Conservation (phyloP, 1,284 basidiomycete genomes). For the Ceratobasidium sp. region DNA sequence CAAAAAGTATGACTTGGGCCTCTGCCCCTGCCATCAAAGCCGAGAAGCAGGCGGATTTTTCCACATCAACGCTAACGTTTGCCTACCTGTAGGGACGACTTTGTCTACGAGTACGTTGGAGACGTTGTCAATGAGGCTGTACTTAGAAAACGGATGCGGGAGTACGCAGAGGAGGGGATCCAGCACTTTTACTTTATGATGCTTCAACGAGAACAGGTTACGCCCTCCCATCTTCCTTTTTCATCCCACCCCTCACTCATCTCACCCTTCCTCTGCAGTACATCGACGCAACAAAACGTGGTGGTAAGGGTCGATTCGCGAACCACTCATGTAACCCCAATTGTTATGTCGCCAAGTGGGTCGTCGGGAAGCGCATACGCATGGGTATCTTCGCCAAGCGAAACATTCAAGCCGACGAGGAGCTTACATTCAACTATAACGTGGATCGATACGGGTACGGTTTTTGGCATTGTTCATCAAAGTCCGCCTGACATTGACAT, state of each 20-base stretch:
- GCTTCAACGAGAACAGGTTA: conserved; percentile 96
- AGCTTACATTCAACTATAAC: conserved; percentile 99
- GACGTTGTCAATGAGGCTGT: conserved; percentile 92
- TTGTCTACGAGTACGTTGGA: conserved; percentile 98
- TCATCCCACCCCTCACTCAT: conserved; percentile 44
- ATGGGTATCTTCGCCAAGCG: conserved; percentile 99
- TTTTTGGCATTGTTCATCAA: not conserved
- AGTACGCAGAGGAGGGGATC: conserved; percentile 94
- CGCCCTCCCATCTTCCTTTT: conserved; percentile 53
- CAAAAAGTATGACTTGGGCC: conserved; percentile 70
- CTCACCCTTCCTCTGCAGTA: conserved; percentile 68
- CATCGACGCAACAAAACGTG: conserved; percentile 98
- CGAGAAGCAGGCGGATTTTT: conserved; percentile 8
- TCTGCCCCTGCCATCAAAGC: conserved; percentile 33
- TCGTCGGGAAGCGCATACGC: conserved; percentile 89
- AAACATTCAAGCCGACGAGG: conserved; percentile 85
- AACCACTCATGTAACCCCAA: conserved; percentile 99
- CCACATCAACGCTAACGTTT: conserved; percentile 13
- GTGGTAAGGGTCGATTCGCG: conserved; percentile 95
- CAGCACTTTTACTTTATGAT: conserved; percentile 99
- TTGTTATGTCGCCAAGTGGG: conserved; percentile 99
- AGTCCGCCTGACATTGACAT: conserved; percentile 48
- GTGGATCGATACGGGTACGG: conserved; percentile 97
- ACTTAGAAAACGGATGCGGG: conserved; percentile 94
- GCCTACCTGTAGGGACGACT: conserved; percentile 75